phyloP scores from a whole-genome alignment of 1,284 basidiomycete species.

The Taiwanofungus camphoratus region DNA sequence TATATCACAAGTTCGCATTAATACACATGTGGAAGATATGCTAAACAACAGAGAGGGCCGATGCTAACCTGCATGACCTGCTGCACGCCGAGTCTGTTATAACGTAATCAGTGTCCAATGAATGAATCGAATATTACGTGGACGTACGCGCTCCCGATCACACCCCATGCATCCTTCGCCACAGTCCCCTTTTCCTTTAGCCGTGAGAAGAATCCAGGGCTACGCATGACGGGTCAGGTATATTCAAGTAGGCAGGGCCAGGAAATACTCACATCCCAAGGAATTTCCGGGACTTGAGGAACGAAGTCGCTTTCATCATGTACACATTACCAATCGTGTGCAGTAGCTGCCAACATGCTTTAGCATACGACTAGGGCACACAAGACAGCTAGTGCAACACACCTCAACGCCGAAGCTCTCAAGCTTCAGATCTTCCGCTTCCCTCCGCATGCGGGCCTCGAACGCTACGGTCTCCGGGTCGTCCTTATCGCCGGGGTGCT shows the following conservation, averaged over 20 bases:
- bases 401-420: constrained; percentile 99
- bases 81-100: constrained; percentile 60
- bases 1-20: constrained; percentile 24
- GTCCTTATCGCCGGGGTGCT: constrained; percentile 79
- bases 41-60: no score
- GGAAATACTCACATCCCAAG: constrained; percentile 66
- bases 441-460: constrained; percentile 72
- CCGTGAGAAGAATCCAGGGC: constrained; percentile 89
- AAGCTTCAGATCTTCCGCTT: constrained; percentile 95
- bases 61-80: constrained; percentile 42
- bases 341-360: constrained; percentile 45
- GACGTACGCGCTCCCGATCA: constrained; percentile 84
- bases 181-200: constrained; percentile 93
- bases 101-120: constrained; percentile 12
- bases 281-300: constrained; percentile 89
- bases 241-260: not conserved
- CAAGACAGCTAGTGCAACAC: constrained; percentile 14
- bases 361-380: not conserved
- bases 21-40: no score
- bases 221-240: constrained; percentile 26
- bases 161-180: constrained; percentile 92
- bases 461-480: constrained; percentile 83
- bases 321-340: constrained; percentile 89
- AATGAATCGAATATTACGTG: not conserved
- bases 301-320: constrained; percentile 89